phyloP scores from a whole-genome alignment of 768 basidiomycete genomes.

The Amylocystis lapponica region DNA sequence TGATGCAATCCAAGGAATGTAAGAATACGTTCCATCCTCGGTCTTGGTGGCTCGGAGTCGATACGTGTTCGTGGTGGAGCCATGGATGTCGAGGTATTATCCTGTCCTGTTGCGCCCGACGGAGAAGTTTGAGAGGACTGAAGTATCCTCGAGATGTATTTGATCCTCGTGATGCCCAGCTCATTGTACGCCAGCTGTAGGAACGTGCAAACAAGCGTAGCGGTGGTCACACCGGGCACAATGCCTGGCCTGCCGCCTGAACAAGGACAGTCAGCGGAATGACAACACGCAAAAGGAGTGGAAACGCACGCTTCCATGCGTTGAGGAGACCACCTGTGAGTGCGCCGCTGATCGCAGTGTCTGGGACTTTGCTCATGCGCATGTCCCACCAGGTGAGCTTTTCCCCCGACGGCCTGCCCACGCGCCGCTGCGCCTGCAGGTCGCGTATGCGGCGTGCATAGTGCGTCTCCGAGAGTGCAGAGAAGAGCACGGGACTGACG shows the following conservation, averaged over 20 bases:
- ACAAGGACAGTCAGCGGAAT: neutral
- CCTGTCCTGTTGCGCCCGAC: neutral
- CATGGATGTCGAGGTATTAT: neutral
- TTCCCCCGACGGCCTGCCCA: slow-evolving; percentile 2
- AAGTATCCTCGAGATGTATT: slow-evolving; percentile 41
- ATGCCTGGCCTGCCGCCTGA: slow-evolving; percentile 59
- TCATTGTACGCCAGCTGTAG: slow-evolving; percentile 73
- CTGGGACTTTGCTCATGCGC: slow-evolving; percentile 55
- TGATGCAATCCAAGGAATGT: slow-evolving; percentile 43
- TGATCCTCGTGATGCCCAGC: slow-evolving; percentile 51
- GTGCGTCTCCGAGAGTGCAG: slow-evolving; percentile 38
- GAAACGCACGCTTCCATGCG: slow-evolving; percentile 53
- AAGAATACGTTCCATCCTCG: slow-evolving; percentile 38
- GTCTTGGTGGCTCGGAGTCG: slow-evolving; percentile 4
- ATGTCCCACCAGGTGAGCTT: slow-evolving; percentile 45
- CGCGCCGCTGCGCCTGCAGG: slow-evolving; percentile 18
- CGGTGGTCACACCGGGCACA: slow-evolving; percentile 54
- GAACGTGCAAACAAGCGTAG: slow-evolving; percentile 48
- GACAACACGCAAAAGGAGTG: neutral
- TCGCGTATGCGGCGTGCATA: slow-evolving; percentile 38
- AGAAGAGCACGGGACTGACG: slow-evolving; percentile 57
- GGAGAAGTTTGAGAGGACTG: slow-evolving; percentile 5
- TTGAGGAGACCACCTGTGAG: slow-evolving; percentile 56
- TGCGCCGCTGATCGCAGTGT: slow-evolving; percentile 70
- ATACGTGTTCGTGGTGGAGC: neutral